Conservation (phyloP, 768 basidiomycete species). For the Tephrocybe sp. region DNA sequence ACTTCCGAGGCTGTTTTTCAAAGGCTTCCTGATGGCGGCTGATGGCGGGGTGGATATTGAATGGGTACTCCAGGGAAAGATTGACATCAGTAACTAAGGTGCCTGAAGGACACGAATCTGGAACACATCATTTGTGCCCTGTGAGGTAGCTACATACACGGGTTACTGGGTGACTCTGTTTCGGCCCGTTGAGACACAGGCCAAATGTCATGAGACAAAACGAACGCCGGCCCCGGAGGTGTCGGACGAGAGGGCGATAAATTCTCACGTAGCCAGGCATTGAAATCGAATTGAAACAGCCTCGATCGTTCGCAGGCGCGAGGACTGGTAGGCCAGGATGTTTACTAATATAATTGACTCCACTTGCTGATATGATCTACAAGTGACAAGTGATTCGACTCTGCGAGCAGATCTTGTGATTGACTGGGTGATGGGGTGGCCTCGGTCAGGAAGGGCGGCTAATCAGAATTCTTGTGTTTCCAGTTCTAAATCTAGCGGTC, state of each 20-base stretch:
- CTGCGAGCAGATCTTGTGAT: conserved; percentile 4
- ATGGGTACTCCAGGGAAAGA: not conserved
- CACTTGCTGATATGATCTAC: too few species aligned
- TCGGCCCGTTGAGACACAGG: conserved; percentile 3
- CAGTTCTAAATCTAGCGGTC: too few species aligned
- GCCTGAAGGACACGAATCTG: conserved; percentile 9
- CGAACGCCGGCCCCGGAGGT: not conserved
- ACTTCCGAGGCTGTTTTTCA: conserved; percentile 6
- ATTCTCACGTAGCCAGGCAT: too few species aligned
- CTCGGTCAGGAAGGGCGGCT: too few species aligned
- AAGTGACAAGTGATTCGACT: too few species aligned
- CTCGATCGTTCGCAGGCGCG: too few species aligned
- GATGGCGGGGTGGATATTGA: not conserved
- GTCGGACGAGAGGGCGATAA: too few species aligned
- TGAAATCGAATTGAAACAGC: too few species aligned
- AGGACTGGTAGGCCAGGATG: too few species aligned
- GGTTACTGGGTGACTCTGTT: too few species aligned
- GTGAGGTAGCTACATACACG: not conserved
- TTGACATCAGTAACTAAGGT: conserved; percentile 16
- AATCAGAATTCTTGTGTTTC: too few species aligned
- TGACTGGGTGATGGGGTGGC: not conserved
- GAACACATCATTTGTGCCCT: conserved; percentile 11
- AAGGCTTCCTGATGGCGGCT: conserved; percentile 9
- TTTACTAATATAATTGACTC: too few species aligned
- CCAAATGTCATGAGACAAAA: not conserved